Evolutionary conservation across 176 grass and related monocot species (phyloP).

Genomic region (Oryza punctata): DNA sequence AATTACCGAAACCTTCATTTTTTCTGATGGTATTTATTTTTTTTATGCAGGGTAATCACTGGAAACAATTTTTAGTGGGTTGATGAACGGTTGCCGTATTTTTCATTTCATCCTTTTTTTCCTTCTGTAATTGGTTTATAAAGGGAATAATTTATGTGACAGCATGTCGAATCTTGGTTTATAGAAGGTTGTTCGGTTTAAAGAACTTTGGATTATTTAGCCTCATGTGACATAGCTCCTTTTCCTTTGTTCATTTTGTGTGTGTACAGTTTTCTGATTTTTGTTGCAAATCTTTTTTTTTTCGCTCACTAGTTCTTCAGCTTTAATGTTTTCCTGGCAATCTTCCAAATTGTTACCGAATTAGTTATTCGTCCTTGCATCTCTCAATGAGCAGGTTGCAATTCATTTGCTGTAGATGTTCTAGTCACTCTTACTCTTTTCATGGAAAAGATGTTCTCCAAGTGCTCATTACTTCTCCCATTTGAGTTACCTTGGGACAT

Average conservation of each 20-base stretch:
- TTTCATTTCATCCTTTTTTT: conserved; percentile 49
- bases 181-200: conserved; percentile 62
- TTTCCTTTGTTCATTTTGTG: neutral
- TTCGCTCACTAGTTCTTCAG: neutral
- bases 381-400: neutral
- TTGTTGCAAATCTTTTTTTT: neutral
- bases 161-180: conserved; percentile 55
- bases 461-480: neutral
- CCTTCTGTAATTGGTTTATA: conserved; percentile 68
- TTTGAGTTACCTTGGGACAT: neutral
- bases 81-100: conserved; percentile 45
- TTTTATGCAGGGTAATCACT: conserved; percentile 45
- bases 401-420: neutral
- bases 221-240: conserved; percentile 16
- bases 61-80: conserved; percentile 54
- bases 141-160: conserved; percentile 65
- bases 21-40: conserved; percentile 21
- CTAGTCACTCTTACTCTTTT: neutral
- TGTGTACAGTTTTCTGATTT: conserved; percentile 23
- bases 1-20: neutral
- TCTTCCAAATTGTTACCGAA: neutral
- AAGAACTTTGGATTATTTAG: conserved; percentile 40
- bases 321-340: neutral
- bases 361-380: neutral
- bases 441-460: neutral